These are phyloP conservation scores for Saccharomycopsis schoenii DNA, from an alignment of 805 yeast genomes.

Conservation along the genomic window DNA sequence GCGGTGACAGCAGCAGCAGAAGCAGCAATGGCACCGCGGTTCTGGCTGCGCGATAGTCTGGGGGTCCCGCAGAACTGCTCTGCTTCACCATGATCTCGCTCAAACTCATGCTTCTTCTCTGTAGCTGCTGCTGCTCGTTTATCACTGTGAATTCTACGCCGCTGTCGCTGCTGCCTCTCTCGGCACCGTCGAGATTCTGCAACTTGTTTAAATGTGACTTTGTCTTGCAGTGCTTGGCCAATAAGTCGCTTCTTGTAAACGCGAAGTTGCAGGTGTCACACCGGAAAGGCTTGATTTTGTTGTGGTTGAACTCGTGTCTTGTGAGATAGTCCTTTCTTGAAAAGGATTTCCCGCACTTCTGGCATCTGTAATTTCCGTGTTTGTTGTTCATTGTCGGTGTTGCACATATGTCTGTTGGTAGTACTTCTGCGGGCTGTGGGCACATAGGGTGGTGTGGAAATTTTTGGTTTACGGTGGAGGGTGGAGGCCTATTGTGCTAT, in stretches of 20 bases:
- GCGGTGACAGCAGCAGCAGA: neutral
- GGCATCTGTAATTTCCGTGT: neutral
- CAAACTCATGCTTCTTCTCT: neutral
- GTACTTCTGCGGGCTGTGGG: no score
- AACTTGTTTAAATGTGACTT: constrained; percentile 7
- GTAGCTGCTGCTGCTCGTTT: neutral
- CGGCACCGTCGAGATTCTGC: neutral
- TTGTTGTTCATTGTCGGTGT: neutral
- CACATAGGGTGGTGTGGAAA: neutral
- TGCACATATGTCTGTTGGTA: no score
- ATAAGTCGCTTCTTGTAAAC: constrained; percentile 16
- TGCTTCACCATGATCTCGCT: neutral
- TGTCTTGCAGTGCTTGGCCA: constrained; percentile 16
- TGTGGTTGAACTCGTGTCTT: constrained; percentile 16
- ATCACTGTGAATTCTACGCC: neutral
- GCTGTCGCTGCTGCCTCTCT: neutral
- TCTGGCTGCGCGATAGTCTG: no score
- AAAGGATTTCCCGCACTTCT: constrained; percentile 19
- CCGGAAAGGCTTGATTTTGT: constrained; percentile 11
- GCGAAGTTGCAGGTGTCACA: constrained; percentile 16
- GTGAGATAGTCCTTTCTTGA: constrained; percentile 18
- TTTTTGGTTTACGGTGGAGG: neutral
- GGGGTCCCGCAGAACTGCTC: neutral
- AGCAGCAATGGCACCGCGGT: neutral
- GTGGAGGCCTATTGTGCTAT: neutral